phyloP scores from a whole-genome alignment of 1,139 yeast species.

The Yamadazyma songkhlaensis region DNA sequence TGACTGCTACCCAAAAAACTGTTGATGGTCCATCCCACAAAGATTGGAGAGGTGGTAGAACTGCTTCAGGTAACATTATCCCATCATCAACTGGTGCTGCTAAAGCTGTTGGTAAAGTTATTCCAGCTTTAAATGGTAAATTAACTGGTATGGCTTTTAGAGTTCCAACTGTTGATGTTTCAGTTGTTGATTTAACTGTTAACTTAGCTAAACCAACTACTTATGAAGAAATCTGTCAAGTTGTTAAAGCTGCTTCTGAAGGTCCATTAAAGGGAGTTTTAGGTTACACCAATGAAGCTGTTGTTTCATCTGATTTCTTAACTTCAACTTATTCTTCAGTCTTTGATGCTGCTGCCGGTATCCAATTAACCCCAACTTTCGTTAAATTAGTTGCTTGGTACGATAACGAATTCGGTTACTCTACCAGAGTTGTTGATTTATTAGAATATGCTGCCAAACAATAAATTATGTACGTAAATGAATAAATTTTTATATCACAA shows the following conservation, averaged over 20 bases:
- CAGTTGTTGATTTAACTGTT: conserved; percentile 40
- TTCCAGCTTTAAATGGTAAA: conserved; percentile 74
- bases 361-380: conserved; percentile 66
- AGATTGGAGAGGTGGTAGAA: conserved; percentile 89
- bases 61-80: conserved; percentile 77
- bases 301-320: conserved; percentile 72
- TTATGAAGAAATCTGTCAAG: conserved; percentile 67
- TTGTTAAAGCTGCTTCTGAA: conserved; percentile 60
- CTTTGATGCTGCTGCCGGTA: conserved; percentile 77
- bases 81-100: conserved; percentile 87
- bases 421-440: conserved; percentile 78
- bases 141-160: conserved; percentile 77
- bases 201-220: conserved; percentile 60
- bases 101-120: conserved; percentile 80
- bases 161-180: conserved; percentile 76
- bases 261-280: conserved; percentile 65
- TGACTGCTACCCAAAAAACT: conserved; percentile 80
- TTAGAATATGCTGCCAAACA: conserved; percentile 55
- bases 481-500: neutral
- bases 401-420: conserved; percentile 81
- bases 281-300: conserved; percentile 76
- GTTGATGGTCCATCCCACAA: conserved; percentile 82
- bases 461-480: neutral
- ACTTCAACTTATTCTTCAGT: conserved; percentile 68
- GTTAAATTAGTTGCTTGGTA: conserved; percentile 80